phyloP scores from a whole-genome alignment of 768 basidiomycete genomes.

The Calocybe gangraenosa region DNA sequence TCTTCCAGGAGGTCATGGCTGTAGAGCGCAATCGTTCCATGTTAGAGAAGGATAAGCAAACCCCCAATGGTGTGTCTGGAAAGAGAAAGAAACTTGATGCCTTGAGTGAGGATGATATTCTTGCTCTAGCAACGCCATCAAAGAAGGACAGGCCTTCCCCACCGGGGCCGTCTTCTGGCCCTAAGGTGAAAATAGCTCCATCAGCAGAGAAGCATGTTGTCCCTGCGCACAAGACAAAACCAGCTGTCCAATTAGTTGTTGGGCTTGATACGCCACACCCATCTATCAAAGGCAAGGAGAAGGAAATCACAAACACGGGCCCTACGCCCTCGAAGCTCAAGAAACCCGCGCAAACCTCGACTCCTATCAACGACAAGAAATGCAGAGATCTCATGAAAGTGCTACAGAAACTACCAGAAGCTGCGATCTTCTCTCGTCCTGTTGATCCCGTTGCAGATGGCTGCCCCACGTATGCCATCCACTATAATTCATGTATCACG shows the following conservation, averaged over 20 bases:
- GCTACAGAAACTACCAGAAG: constrained; percentile 60
- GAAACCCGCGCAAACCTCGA: constrained; percentile 31
- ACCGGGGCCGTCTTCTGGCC: constrained; percentile 29
- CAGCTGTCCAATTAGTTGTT: constrained; percentile 23
- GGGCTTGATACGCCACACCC: constrained; percentile 30
- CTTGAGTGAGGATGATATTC: constrained; percentile 54
- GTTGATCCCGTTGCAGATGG: constrained; percentile 83
- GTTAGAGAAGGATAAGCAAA: constrained; percentile 30
- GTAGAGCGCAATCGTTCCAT: constrained; percentile 63
- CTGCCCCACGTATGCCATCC: constrained; percentile 77
- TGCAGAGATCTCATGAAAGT: constrained; percentile 66
- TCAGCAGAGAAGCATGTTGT: constrained; percentile 18
- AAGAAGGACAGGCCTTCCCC: constrained; percentile 52
- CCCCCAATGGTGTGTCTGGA: constrained; percentile 36
- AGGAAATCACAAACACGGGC: constrained; percentile 38
- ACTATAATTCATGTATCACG: background rate
- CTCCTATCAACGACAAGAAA: constrained; percentile 78
- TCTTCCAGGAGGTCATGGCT: constrained; percentile 78
- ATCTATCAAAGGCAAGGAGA: constrained; percentile 74
- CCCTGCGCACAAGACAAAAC: constrained; percentile 27
- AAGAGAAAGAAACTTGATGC: constrained; percentile 54
- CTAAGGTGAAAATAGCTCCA: constrained; percentile 19
- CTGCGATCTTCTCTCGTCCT: constrained; percentile 70
- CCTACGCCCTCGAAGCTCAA: constrained; percentile 36
- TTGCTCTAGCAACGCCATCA: constrained; percentile 56